Conservation (phyloP, 352 stramenopile species). For the Globisporangium uncinulatum region DNA sequence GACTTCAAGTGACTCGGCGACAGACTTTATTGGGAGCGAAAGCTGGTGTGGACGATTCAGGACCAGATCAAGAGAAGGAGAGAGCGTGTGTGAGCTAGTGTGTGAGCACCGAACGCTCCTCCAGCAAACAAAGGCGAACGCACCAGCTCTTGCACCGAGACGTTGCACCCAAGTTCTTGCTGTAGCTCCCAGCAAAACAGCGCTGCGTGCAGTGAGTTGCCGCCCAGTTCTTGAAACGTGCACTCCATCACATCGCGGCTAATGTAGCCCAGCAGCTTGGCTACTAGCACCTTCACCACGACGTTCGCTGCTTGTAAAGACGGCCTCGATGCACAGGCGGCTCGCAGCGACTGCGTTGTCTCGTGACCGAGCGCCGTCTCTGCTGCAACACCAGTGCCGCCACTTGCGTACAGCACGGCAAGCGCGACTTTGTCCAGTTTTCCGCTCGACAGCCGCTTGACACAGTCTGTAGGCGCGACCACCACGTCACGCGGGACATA, state of each 20-base stretch:
- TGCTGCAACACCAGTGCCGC: background rate
- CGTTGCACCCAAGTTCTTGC: slow-evolving; percentile 11
- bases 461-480: slow-evolving; percentile 3
- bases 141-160: slow-evolving; percentile 20
- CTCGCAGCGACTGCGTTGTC: background rate
- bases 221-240: slow-evolving; percentile 41
- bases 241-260: background rate
- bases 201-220: slow-evolving; percentile 49
- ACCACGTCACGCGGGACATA: slow-evolving; percentile 26
- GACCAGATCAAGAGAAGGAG: too few relatives aligned
- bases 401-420: slow-evolving; percentile 8
- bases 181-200: slow-evolving; percentile 39
- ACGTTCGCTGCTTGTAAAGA: background rate
- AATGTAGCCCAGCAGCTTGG: background rate
- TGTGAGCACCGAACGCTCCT: background rate
- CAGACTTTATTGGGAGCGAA: too few relatives aligned
- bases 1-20: too few relatives aligned
- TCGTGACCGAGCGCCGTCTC: background rate
- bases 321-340: too few relatives aligned
- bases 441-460: slow-evolving; percentile 26
- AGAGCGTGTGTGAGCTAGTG: background rate
- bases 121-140: background rate
- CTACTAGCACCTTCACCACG: slow-evolving; percentile 4
- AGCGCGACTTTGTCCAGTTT: slow-evolving; percentile 36
- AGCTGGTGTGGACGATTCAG: too few relatives aligned